A percentile compares a stretch with the other conserved stretches of the same genome.
phyloP scores from a whole-genome alignment of 768 basidiomycete species.

The Boletellus emodensis region DNA sequence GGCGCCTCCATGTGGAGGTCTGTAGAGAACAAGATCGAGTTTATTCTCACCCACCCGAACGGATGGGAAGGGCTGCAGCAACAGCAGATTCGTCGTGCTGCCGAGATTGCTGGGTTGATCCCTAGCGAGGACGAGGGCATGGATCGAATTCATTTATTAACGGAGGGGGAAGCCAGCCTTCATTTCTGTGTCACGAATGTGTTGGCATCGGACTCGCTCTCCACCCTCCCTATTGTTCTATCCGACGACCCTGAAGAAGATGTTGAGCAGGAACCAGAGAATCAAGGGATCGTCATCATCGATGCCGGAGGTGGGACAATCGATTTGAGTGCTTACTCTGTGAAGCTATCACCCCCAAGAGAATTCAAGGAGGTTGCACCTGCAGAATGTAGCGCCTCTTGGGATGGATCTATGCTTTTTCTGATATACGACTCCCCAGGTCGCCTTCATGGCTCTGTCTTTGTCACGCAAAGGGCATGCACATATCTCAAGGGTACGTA shows the following conservation, averaged over 20 bases:
- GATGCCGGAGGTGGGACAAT: slow-evolving; percentile 43
- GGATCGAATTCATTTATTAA: slow-evolving; percentile 5
- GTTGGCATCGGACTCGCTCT: slow-evolving; percentile 30
- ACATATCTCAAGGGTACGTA: slow-evolving; percentile 26
- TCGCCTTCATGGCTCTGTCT: slow-evolving; percentile 36
- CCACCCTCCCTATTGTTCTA: not conserved
- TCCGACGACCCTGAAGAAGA: slow-evolving; percentile 1
- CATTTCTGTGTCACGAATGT: slow-evolving; percentile 41
- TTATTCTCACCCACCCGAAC: too few species aligned
- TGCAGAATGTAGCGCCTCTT: slow-evolving; percentile 23
- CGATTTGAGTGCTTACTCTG: slow-evolving; percentile 36
- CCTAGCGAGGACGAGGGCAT: not conserved
- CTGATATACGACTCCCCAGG: slow-evolving; percentile 20
- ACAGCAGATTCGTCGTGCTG: too few species aligned
- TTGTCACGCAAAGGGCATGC: slow-evolving; percentile 30
- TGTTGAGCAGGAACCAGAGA: slow-evolving; percentile 20
- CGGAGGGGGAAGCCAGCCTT: slow-evolving; percentile 27
- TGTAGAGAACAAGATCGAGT: too few species aligned
- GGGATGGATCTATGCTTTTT: not conserved
- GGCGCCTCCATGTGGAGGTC: too few species aligned
- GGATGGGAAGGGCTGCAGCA: too few species aligned
- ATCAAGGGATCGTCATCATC: slow-evolving; percentile 37
- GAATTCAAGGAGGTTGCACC: slow-evolving; percentile 35
- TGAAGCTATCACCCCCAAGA: slow-evolving; percentile 16
- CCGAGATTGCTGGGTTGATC: too few species aligned